Evolutionary conservation across 805 yeast species (phyloP).

Genomic region (Hanseniaspora singularis): DNA sequence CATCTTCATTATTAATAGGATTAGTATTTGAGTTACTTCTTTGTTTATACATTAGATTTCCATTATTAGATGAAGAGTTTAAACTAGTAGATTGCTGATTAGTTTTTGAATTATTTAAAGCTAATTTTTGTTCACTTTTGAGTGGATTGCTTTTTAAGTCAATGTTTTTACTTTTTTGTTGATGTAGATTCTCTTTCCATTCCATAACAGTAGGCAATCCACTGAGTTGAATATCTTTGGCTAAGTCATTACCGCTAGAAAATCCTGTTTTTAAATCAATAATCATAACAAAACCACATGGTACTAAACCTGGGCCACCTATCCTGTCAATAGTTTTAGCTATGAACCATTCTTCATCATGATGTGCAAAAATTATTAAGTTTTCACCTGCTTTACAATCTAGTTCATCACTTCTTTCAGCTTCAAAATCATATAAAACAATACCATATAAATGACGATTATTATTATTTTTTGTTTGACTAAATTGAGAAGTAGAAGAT

Average conservation of each 20-base stretch:
- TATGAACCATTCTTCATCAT: conserved; percentile 92
- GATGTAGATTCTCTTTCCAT: conserved; percentile 86
- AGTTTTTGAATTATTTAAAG: not conserved
- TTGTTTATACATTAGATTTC: not conserved
- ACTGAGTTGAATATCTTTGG: conserved; percentile 49
- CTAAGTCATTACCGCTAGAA: conserved; percentile 43
- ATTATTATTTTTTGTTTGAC: not conserved
- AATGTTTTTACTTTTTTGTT: conserved; percentile 81
- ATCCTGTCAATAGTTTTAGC: conserved; percentile 90
- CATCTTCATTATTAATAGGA: not conserved
- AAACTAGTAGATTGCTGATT: conserved; percentile 12
- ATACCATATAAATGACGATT: conserved; percentile 52
- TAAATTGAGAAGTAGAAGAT: not conserved
- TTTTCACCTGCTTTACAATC: conserved; percentile 77
- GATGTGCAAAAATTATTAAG: conserved; percentile 88
- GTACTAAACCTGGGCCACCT: conserved; percentile 96
- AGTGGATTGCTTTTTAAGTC: conserved; percentile 38
- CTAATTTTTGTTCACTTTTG: not conserved
- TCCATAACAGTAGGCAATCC: conserved; percentile 85
- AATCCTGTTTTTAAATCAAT: conserved; percentile 61
- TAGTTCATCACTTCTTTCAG: conserved; percentile 69
- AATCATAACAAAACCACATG: conserved; percentile 77
- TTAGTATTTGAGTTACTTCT: conserved; percentile 2
- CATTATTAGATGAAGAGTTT: conserved; percentile 6
- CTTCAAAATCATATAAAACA: conserved; percentile 74